Evolutionary conservation across 495 filamentous ascomycete genomes (phyloP).

Genomic region (Podospora australis): DNA sequence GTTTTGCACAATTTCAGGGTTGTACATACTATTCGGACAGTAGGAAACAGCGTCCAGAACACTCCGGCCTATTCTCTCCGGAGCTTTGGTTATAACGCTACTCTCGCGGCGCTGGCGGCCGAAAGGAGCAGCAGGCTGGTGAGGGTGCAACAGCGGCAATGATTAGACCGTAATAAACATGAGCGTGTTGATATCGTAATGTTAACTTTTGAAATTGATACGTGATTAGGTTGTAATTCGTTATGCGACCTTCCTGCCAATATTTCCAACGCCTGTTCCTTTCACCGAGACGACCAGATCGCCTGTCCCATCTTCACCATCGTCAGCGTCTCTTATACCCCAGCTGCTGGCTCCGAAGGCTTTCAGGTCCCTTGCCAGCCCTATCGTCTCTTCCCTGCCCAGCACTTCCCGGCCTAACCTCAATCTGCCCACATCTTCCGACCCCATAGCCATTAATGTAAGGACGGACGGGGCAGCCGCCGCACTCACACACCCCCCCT

Average conservation of each 20-base stretch:
- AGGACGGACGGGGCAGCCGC: conserved; percentile 65
- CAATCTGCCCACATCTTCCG: conserved; percentile 52
- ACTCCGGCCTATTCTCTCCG: conserved; percentile 46
- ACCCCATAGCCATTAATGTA: conserved; percentile 93
- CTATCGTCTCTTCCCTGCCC: conserved; percentile 69
- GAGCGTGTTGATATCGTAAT: background rate
- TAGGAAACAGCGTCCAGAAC: conserved; percentile 51
- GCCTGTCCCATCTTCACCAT: conserved; percentile 55
- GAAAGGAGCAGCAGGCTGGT: conserved; percentile 36
- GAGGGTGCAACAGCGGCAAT: conserved; percentile 11
- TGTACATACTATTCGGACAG: conserved; percentile 56
- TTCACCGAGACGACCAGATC: conserved; percentile 88
- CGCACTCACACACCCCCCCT: conserved; percentile 73
- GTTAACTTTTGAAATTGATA: background rate
- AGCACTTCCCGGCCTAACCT: conserved; percentile 68
- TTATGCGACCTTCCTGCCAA: conserved; percentile 87
- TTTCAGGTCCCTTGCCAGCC: conserved; percentile 73
- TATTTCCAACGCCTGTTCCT: conserved; percentile 90
- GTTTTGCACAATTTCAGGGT: conserved; percentile 64
- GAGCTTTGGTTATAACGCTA: conserved; percentile 44
- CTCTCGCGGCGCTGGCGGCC: conserved; percentile 39
- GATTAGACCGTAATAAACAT: background rate
- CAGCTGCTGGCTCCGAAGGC: conserved; percentile 80
- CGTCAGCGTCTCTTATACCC: conserved; percentile 67
- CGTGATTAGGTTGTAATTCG: conserved; percentile 9